Evolutionary conservation across 768 basidiomycete species (phyloP).

Genomic region (Calocybe gangraenosa): DNA sequence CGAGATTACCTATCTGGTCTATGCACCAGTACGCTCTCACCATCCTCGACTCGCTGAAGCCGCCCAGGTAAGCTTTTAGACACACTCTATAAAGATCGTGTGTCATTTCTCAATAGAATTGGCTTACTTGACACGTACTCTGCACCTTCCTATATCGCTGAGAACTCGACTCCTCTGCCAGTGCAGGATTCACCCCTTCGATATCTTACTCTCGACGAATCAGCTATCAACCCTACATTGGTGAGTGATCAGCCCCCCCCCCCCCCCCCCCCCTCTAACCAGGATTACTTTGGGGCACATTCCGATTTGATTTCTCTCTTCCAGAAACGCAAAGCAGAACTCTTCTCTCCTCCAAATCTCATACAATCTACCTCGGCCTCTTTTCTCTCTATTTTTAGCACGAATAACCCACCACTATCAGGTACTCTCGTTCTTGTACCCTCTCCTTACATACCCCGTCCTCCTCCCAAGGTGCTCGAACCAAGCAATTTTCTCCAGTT

Average conservation of each 20-base stretch:
- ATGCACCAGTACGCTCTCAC: conserved; percentile 45
- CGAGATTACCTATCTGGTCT: conserved; percentile 43
- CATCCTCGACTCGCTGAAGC: conserved; percentile 39
- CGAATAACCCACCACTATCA: conserved; percentile 9
- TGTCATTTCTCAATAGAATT: too few relatives aligned
- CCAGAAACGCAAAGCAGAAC: conserved; percentile 30
- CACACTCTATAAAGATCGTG: too few relatives aligned
- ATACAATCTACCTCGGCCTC: conserved; percentile 52
- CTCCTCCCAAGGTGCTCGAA: conserved; percentile 36
- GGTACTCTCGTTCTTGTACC: conserved; percentile 45
- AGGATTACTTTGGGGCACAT: too few relatives aligned
- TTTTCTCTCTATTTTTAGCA: conserved; percentile 36
- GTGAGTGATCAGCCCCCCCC: too few relatives aligned
- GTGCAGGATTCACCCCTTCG: conserved; percentile 47
- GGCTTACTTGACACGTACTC: conserved; percentile 52
- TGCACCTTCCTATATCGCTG: conserved; percentile 42
- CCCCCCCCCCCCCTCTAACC: too few relatives aligned
- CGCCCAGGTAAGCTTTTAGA: conserved; percentile 38
- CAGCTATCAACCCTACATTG: conserved; percentile 13
- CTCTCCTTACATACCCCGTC: conserved; percentile 35
- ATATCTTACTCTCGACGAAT: conserved; percentile 44
- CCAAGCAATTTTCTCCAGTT: conserved; percentile 28
- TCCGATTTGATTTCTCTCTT: conserved; percentile 6
- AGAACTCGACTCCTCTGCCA: conserved; percentile 20
- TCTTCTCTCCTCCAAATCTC: conserved; percentile 54